These are phyloP conservation scores for Phialophora verrucosa DNA, from an alignment of 2,329 filamentous ascomycete species.

Conservation along the genomic window DNA sequence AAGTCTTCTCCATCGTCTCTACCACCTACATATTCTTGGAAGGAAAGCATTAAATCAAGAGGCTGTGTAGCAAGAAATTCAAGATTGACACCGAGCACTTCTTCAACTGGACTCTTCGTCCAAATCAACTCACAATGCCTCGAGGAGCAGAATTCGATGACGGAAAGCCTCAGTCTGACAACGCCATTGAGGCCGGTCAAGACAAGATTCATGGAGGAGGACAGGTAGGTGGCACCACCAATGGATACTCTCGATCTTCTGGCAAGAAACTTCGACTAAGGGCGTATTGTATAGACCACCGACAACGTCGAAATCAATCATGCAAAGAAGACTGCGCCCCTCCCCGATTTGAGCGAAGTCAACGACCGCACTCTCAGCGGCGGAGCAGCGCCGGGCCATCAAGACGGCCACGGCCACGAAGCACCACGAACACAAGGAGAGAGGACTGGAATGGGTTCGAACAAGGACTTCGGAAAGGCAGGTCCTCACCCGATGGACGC, in stretches of 20 bases:
- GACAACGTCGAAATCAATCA: slow-evolving; percentile 41
- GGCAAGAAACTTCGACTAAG: background rate
- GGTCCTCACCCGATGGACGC: background rate
- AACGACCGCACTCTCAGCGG: slow-evolving; percentile 40
- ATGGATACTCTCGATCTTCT: slow-evolving; percentile 34
- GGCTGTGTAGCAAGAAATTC: background rate
- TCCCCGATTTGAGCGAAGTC: slow-evolving; percentile 46
- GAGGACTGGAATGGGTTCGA: background rate
- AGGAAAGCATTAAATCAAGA: background rate
- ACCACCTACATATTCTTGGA: background rate
- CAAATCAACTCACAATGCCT: slow-evolving; percentile 41
- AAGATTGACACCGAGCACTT: slow-evolving; percentile 5
- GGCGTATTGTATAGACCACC: slow-evolving; percentile 20
- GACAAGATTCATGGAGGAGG: slow-evolving; percentile 46
- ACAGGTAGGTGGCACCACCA: slow-evolving; percentile 32
- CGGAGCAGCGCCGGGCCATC: slow-evolving; percentile 36
- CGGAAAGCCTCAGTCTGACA: slow-evolving; percentile 48
- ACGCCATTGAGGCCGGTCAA: slow-evolving; percentile 45
- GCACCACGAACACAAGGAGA: background rate
- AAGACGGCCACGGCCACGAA: slow-evolving; percentile 40
- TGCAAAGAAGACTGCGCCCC: slow-evolving; percentile 43
- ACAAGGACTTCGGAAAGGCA: background rate
- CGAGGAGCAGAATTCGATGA: slow-evolving; percentile 49
- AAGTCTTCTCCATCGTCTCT: background rate
- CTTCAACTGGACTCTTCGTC: slow-evolving; percentile 1